Base-by-base conservation (phyloP, 805 yeast genomes). In the Wickerhamomyces chaumierensis region DNA sequence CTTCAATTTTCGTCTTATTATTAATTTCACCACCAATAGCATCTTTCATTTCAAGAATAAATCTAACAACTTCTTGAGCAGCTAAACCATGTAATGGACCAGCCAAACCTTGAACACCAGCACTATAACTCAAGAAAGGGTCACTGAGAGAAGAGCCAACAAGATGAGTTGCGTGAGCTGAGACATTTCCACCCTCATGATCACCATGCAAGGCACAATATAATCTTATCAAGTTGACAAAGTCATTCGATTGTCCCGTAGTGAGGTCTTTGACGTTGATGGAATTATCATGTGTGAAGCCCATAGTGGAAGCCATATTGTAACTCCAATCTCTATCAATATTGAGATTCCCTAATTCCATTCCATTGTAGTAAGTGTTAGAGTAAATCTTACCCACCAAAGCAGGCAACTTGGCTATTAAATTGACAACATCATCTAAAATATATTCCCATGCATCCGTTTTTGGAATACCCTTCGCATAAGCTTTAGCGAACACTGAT, bases 21-120 rank as follows among this genome's bases (percentile, higher is more conserved):
- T 43, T 33, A 27, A 51, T 44, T 17, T 51, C 51, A 1, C 55
- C 46, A 51, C 59, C 56, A 46, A 71, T 60, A 47, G 68, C 68
- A 19, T 58, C 61, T 60, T 69, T 69, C 78, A 80, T 73, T 51
- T 71, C 73, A 56, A 75, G 64, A 50, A 81, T 71, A 66, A 81
- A 82, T 56, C 80, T 73, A 47, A 82, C 76, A 40, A 82, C 92
- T 62, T 82, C 92, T 62, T 82, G 94, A 59, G 82, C 81, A 42
- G 92, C 94, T 48, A 82, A 68, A 27, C 92, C 92, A 61, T 82
- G 94, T 51, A 82, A 67, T 42, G 94, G 92, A 46, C 94, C 94
- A 27, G 94, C 92, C 44, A 82, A 67, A 52, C 94, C 94, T 60
- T 77, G 75, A 48, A 82, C 66, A 48, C 92, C 92, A 32, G 92